Conservation (phyloP, 192 early-diverging fungal species). For the Entomortierella parvispora region DNA sequence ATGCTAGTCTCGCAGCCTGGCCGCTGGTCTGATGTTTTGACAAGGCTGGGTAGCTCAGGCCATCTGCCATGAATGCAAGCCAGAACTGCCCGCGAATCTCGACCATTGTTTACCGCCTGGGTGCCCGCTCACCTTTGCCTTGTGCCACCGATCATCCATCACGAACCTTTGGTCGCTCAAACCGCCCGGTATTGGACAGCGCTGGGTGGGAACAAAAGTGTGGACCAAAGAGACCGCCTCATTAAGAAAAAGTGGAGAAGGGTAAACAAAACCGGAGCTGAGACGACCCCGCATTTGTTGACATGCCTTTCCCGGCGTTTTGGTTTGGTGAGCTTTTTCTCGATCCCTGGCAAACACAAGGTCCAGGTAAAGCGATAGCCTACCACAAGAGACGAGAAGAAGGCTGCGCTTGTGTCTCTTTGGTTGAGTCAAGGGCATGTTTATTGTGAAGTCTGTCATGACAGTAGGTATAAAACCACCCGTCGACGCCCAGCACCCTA, state of each 20-base stretch:
- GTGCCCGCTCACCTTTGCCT: too few relatives aligned
- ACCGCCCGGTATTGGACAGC: not conserved
- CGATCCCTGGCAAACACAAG: not conserved
- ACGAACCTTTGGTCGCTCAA: not conserved
- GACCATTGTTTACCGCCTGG: too few relatives aligned
- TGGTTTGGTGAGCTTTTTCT: not conserved
- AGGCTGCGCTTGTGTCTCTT: not conserved
- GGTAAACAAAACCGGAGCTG: not conserved
- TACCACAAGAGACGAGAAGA: not conserved
- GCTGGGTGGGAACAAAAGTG: not conserved
- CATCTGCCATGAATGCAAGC: too few relatives aligned
- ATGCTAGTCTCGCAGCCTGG: too few relatives aligned
- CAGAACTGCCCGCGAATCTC: too few relatives aligned
- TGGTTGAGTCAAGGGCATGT: not conserved
- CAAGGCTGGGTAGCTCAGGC: too few relatives aligned
- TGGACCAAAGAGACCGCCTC: not conserved
- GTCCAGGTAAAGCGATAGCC: not conserved
- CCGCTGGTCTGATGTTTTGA: too few relatives aligned
- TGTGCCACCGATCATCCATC: too few relatives aligned
- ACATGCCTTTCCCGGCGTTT: constrained; percentile 14
- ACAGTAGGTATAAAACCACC: not conserved
- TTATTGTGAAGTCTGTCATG: not conserved
- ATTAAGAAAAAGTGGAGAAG: constrained; percentile 11
- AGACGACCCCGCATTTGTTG: constrained; percentile 36
- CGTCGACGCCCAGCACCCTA: too few relatives aligned